phyloP scores from a whole-genome alignment of 805 yeast genomes.

The Nakazawaea ishiwadae region DNA sequence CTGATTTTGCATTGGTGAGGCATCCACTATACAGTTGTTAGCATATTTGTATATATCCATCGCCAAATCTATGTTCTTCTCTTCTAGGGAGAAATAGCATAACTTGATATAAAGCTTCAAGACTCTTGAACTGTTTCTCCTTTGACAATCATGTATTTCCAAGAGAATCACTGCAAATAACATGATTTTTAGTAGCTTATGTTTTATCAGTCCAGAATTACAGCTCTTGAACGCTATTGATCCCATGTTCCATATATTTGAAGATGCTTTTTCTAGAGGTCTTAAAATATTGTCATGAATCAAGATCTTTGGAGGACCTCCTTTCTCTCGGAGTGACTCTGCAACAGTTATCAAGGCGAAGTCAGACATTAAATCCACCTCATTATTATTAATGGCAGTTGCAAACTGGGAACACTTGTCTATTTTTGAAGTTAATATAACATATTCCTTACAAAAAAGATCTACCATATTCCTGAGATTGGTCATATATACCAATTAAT shows the following conservation, averaged over 20 bases:
- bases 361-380: background rate
- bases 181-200: conserved; percentile 18
- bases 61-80: conserved; percentile 16
- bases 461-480: too few species aligned
- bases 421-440: background rate
- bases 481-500: conserved; percentile 6
- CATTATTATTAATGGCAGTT: background rate
- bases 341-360: background rate
- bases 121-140: conserved; percentile 23
- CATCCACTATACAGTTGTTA: too few species aligned
- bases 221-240: conserved; percentile 22
- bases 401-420: background rate
- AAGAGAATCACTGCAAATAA: conserved; percentile 27
- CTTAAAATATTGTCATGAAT: background rate
- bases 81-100: conserved; percentile 26
- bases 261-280: conserved; percentile 18
- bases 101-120: conserved; percentile 26
- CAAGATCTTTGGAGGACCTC: background rate
- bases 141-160: conserved; percentile 25
- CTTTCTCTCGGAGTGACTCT: background rate
- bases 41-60: too few species aligned
- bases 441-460: too few species aligned
- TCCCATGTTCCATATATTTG: conserved; percentile 33
- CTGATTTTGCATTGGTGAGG: too few species aligned
- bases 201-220: conserved; percentile 5